Conservation (phyloP, 2,329 filamentous ascomycete species). For the Ophiostoma quercus region DNA sequence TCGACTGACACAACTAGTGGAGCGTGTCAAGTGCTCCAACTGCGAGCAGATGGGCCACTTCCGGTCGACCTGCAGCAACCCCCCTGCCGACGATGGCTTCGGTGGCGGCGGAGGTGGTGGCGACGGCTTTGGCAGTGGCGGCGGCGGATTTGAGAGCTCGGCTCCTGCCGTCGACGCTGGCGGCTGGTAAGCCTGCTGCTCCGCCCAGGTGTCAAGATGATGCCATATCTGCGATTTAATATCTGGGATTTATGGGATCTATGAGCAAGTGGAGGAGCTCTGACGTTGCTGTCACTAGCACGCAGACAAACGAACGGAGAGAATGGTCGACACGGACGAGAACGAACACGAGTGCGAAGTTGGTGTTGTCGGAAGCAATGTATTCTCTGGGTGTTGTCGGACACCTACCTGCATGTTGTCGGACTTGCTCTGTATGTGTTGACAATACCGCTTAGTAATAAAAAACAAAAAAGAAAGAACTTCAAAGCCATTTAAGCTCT, state of each 20-base stretch:
- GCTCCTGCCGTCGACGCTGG: not conserved
- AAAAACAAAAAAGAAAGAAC: not conserved
- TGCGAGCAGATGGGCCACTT: constrained; percentile 48
- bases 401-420: no score
- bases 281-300: not conserved
- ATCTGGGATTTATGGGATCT: not conserved
- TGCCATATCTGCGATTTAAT: not conserved
- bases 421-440: not conserved
- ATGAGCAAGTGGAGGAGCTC: not conserved
- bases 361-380: not conserved
- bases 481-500: not conserved
- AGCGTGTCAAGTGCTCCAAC: constrained; percentile 55
- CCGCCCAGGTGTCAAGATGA: not conserved
- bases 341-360: not conserved
- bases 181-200: not conserved
- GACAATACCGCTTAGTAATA: not conserved
- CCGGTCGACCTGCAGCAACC: constrained; percentile 37
- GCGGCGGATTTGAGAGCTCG: constrained; percentile 4
- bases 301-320: not conserved
- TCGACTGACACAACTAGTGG: constrained; percentile 33
- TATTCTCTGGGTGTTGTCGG: not conserved
- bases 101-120: constrained; percentile 11
- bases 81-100: not conserved
- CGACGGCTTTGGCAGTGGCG: not conserved
- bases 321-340: not conserved